phyloP scores from a whole-genome alignment of 805 yeast genomes.

The Candida multigemmis region DNA sequence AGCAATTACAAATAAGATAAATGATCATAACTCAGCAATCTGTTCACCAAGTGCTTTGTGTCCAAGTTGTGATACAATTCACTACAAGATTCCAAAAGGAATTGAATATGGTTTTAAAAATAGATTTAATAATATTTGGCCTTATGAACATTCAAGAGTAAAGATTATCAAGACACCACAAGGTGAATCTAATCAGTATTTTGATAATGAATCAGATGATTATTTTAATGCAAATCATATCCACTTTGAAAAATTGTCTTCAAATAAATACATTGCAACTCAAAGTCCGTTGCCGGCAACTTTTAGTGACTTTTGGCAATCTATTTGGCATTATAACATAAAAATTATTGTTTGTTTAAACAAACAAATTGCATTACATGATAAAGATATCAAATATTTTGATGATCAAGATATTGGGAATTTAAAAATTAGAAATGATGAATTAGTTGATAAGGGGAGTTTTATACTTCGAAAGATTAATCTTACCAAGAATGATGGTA shows the following conservation, averaged over 20 bases:
- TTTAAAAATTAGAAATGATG: slow-evolving; percentile 5
- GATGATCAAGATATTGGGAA: slow-evolving; percentile 10
- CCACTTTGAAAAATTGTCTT: slow-evolving; percentile 13
- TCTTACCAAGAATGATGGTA: slow-evolving; percentile 5
- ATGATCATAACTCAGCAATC: slow-evolving; percentile 8
- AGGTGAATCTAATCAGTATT: slow-evolving; percentile 1
- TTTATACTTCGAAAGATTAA: slow-evolving; percentile 10
- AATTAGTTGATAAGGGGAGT: slow-evolving; percentile 4
- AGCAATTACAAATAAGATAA: slow-evolving; percentile 14
- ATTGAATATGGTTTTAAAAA: slow-evolving; percentile 37
- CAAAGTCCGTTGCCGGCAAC: slow-evolving; percentile 36
- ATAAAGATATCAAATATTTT: slow-evolving; percentile 9
- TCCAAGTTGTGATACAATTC: slow-evolving; percentile 31
- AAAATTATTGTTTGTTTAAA: slow-evolving; percentile 28
- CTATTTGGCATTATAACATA: slow-evolving; percentile 23
- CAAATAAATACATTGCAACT: slow-evolving; percentile 31
- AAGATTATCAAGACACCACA: slow-evolving; percentile 15
- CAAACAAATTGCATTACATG: slow-evolving; percentile 12
- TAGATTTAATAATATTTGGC: slow-evolving; percentile 39
- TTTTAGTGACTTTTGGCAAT: slow-evolving; percentile 35
- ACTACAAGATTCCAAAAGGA: slow-evolving; percentile 32
- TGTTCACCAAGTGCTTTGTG: slow-evolving; percentile 35
- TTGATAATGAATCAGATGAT: slow-evolving; percentile 17
- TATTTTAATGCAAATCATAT: slow-evolving; percentile 39
- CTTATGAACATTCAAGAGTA: slow-evolving; percentile 40